Evolutionary conservation across 352 stramenopile genomes (phyloP).

Genomic region (Pythium aquatile): DNA sequence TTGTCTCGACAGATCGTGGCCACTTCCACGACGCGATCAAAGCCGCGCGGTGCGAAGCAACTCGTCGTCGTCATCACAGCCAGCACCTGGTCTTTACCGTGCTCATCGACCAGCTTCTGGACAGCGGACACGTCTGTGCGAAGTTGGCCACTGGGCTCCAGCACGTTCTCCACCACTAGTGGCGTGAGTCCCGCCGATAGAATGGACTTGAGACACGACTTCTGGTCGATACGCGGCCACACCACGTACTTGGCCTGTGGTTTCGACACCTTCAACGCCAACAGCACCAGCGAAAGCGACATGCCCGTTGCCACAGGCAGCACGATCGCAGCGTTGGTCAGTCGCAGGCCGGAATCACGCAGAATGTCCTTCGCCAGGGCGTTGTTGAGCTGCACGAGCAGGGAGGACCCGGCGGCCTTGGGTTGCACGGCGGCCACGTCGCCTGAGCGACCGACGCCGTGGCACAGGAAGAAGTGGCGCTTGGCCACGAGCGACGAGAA

Average conservation of each 20-base stretch:
- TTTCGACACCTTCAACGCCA: conserved; percentile 69
- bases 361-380: conserved; percentile 90
- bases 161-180: conserved; percentile 81
- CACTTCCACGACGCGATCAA: conserved; percentile 93
- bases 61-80: conserved; percentile 97
- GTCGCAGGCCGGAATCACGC: conserved; percentile 72
- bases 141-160: conserved; percentile 73
- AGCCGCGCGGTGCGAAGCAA: conserved; percentile 97
- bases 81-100: conserved; percentile 76
- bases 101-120: conserved; percentile 47
- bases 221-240: conserved; percentile 98
- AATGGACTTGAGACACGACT: conserved; percentile 99
- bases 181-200: conserved; percentile 90
- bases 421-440: conserved; percentile 98
- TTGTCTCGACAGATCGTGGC: conserved; percentile 84
- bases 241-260: conserved; percentile 77
- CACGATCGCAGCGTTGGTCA: conserved; percentile 81
- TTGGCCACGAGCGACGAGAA: conserved; percentile 71
- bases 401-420: conserved; percentile 96
- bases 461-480: conserved; percentile 92
- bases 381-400: conserved; percentile 94
- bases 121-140: conserved; percentile 90
- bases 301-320: conserved; percentile 98
- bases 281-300: conserved; percentile 91
- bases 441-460: conserved; percentile 96